phyloP scores from a whole-genome alignment of 2,329 filamentous ascomycete genomes.

The Fusarium aywerte region DNA sequence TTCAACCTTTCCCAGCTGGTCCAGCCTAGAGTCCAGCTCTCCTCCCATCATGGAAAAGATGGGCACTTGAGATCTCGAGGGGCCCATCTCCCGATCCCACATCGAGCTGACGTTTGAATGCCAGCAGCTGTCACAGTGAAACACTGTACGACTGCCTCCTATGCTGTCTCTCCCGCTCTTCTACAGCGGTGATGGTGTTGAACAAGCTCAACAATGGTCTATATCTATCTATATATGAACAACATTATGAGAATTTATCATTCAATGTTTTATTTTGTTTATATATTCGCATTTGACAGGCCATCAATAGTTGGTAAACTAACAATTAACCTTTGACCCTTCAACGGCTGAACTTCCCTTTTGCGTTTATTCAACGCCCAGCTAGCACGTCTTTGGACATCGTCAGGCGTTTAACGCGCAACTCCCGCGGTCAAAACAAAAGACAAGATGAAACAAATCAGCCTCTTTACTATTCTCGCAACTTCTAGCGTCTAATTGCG shows the following conservation, averaged over 20 bases:
- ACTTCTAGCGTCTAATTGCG: slow-evolving; percentile 32
- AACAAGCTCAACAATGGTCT: neutral
- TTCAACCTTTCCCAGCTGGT: slow-evolving; percentile 9
- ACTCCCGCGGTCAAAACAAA: slow-evolving; percentile 6
- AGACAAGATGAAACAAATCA: slow-evolving; percentile 31
- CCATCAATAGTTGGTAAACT: slow-evolving; percentile 9
- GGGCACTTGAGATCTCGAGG: slow-evolving; percentile 33
- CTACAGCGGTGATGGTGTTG: neutral
- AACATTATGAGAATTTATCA: slow-evolving; percentile 9
- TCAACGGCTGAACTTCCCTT: slow-evolving; percentile 26
- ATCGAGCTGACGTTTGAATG: slow-evolving; percentile 24
- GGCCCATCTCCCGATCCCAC: slow-evolving; percentile 25
- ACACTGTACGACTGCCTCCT: slow-evolving; percentile 17
- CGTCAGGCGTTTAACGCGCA: slow-evolving; percentile 20
- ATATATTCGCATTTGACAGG: neutral
- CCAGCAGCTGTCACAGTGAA: slow-evolving; percentile 9
- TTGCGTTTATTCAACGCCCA: slow-evolving; percentile 12
- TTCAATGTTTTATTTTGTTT: slow-evolving; percentile 3
- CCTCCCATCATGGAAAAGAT: slow-evolving; percentile 40
- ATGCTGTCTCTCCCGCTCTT: neutral
- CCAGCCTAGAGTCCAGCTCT: neutral
- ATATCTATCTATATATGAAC: neutral
- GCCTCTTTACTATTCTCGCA: slow-evolving; percentile 10
- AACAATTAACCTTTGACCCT: slow-evolving; percentile 18
- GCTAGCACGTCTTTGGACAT: slow-evolving; percentile 18